A percentile compares a stretch with the other conserved stretches of the same genome.
These are phyloP conservation scores for Penstemon davidsonii DNA, from an alignment of 257 asterid genomes.

Conservation along the genomic window DNA sequence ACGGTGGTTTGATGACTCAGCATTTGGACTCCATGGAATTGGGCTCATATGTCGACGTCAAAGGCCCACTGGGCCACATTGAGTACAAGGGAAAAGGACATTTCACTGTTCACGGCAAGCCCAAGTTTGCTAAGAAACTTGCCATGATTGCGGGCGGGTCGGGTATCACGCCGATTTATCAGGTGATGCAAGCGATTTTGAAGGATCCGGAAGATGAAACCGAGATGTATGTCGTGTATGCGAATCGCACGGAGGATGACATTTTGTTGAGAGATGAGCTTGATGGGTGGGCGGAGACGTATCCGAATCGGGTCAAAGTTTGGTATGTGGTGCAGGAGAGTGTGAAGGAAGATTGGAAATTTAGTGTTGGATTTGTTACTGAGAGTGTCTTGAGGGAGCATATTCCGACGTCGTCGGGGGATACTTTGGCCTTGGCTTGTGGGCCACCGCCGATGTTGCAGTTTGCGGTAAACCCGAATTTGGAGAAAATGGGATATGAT, in stretches of 20 bases:
- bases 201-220: slow-evolving; percentile 81
- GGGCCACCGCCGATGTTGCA: slow-evolving; percentile 98
- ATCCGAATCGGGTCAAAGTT: slow-evolving; percentile 61
- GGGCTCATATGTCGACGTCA: slow-evolving; percentile 62
- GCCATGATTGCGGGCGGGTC: slow-evolving; percentile 96
- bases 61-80: slow-evolving; percentile 92
- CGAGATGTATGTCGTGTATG: slow-evolving; percentile 76
- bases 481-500: slow-evolving; percentile 94
- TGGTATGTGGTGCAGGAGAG: slow-evolving; percentile 86
- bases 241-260: slow-evolving; percentile 87
- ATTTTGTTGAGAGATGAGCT: slow-evolving; percentile 68
- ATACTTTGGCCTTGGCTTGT: slow-evolving; percentile 70
- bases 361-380: slow-evolving; percentile 60
- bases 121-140: slow-evolving; percentile 58
- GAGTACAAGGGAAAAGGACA: slow-evolving; percentile 72
- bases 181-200: slow-evolving; percentile 79
- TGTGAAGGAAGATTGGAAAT: slow-evolving; percentile 57
- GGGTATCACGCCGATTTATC: slow-evolving; percentile 86
- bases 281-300: slow-evolving; percentile 74
- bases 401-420: slow-evolving; percentile 55
- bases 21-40: slow-evolving; percentile 52
- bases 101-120: slow-evolving; percentile 62
- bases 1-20: slow-evolving; percentile 89
- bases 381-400: slow-evolving; percentile 68
- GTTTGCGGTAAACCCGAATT: slow-evolving; percentile 76